Conservation (phyloP, 352 stramenopile genomes). For the Globisporangium echinulatum region DNA sequence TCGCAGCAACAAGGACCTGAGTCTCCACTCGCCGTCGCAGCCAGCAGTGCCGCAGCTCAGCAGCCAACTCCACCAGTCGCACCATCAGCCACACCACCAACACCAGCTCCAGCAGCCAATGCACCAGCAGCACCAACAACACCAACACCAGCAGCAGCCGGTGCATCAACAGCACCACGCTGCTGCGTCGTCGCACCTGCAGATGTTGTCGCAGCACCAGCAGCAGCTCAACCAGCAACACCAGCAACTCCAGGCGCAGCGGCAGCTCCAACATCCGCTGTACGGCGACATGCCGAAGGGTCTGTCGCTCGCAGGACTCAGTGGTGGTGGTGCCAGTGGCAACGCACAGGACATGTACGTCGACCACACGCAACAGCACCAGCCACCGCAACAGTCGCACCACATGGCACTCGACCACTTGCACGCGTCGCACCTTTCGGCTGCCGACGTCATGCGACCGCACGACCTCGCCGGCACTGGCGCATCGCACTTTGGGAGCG, state of each 20-base stretch:
- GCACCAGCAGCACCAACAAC: neutral
- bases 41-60: constrained; percentile 8
- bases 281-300: constrained; percentile 50
- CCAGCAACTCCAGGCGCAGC: constrained; percentile 22
- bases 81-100: no score
- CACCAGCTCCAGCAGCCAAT: no score
- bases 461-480: constrained; percentile 18
- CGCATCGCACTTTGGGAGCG: constrained; percentile 10
- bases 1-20: constrained; percentile 9
- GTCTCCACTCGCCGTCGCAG: constrained; percentile 10
- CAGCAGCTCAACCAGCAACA: constrained; percentile 15
- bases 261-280: constrained; percentile 42
- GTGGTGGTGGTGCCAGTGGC: neutral
- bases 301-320: constrained; percentile 38
- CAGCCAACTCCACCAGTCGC: neutral
- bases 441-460: constrained; percentile 31
- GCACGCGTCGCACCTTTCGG: constrained; percentile 11
- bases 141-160: constrained; percentile 11
- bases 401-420: constrained; percentile 35
- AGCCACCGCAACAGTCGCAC: constrained; percentile 26
- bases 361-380: constrained; percentile 25
- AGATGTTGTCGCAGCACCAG: constrained; percentile 28
- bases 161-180: constrained; percentile 13
- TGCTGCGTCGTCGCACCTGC: constrained; percentile 24
- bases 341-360: constrained; percentile 39